Percentiles rank a stretch among this genome's conserved stretches.
phyloP scores from a whole-genome alignment of 2,329 filamentous ascomycete genomes.

The Colletotrichum paranaense region DNA sequence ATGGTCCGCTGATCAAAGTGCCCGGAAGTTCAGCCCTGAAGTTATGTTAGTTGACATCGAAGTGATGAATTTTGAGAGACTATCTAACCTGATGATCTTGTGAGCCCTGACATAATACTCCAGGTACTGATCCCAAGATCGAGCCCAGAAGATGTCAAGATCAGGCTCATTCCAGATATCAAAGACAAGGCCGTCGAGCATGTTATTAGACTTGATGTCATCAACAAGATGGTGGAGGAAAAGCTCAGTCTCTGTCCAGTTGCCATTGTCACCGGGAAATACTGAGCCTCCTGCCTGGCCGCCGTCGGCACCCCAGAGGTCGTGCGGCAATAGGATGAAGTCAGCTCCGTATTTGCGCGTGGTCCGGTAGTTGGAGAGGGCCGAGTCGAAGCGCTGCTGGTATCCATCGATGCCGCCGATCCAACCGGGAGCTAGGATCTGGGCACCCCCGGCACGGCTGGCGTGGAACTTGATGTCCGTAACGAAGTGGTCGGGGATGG shows the following conservation, averaged over 20 bases:
- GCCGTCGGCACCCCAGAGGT: neutral
- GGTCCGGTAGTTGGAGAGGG: slow-evolving; percentile 15
- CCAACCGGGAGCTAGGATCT: slow-evolving; percentile 11
- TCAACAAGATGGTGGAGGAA: slow-evolving; percentile 53
- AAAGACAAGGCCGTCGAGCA: slow-evolving; percentile 50
- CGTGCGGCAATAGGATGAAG: neutral
- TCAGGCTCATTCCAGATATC: slow-evolving; percentile 69
- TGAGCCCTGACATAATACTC: slow-evolving; percentile 34
- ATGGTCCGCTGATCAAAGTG: slow-evolving; percentile 28
- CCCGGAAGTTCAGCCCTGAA: slow-evolving; percentile 30
- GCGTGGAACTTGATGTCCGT: slow-evolving; percentile 19
- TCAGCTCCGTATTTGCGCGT: neutral
- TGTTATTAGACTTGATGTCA: slow-evolving; percentile 51
- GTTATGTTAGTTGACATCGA: neutral
- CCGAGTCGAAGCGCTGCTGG: neutral
- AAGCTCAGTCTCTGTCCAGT: slow-evolving; percentile 57
- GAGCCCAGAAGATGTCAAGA: slow-evolving; percentile 37
- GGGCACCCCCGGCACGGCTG: slow-evolving; percentile 33
- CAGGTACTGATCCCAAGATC: slow-evolving; percentile 36
- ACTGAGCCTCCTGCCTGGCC: neutral
- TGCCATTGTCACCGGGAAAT: slow-evolving; percentile 58
- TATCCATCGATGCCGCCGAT: neutral
- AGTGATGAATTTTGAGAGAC: too few species aligned
- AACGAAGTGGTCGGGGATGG: slow-evolving; percentile 24
- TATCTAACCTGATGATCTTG: slow-evolving; percentile 35